Percentiles rank a stretch among this genome's conserved stretches.
phyloP scores from a whole-genome alignment of 495 filamentous ascomycete species.

The Neurospora sp. region DNA sequence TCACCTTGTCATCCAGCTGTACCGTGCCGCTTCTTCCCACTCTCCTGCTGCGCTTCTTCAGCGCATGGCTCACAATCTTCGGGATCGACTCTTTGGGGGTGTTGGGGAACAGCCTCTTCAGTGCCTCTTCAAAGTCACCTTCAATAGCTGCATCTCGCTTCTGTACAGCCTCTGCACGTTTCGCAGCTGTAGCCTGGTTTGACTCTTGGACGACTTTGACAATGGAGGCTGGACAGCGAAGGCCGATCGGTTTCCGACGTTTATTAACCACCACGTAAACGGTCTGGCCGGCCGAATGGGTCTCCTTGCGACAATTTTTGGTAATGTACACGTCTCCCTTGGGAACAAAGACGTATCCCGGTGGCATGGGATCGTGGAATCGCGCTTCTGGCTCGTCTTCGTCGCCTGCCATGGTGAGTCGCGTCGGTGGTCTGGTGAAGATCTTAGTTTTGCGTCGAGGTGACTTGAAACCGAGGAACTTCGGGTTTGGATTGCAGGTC shows the following conservation, averaged over 20 bases:
- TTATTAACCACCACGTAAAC: constrained; percentile 26
- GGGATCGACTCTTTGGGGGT: constrained; percentile 15
- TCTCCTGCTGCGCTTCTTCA: constrained; percentile 23
- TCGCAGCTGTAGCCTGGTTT: constrained; percentile 15
- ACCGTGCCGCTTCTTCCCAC: constrained; percentile 25
- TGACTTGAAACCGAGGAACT: background rate
- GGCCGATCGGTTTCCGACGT: constrained; percentile 17
- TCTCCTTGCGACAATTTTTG: constrained; percentile 24
- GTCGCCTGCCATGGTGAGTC: background rate
- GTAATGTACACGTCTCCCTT: constrained; percentile 32
- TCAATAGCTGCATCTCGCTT: constrained; percentile 21
- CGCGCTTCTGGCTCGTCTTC: constrained; percentile 12
- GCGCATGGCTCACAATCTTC: constrained; percentile 16
- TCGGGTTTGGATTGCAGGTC: background rate
- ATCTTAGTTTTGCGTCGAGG: background rate
- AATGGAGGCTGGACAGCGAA: constrained; percentile 27
- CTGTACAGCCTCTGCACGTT: constrained; percentile 15
- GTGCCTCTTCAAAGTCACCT: constrained; percentile 13
- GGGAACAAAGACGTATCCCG: constrained; percentile 25
- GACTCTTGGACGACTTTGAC: constrained; percentile 15
- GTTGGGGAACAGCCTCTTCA: constrained; percentile 20
- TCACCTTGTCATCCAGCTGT: constrained; percentile 19
- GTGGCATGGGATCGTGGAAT: constrained; percentile 13
- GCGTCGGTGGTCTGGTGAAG: background rate
- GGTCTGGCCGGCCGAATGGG: constrained; percentile 15